Evolutionary conservation across 345 rosid species (phyloP), one percentile per base, ranked within the genome.

Genomic region (Citrus inodora): DNA sequence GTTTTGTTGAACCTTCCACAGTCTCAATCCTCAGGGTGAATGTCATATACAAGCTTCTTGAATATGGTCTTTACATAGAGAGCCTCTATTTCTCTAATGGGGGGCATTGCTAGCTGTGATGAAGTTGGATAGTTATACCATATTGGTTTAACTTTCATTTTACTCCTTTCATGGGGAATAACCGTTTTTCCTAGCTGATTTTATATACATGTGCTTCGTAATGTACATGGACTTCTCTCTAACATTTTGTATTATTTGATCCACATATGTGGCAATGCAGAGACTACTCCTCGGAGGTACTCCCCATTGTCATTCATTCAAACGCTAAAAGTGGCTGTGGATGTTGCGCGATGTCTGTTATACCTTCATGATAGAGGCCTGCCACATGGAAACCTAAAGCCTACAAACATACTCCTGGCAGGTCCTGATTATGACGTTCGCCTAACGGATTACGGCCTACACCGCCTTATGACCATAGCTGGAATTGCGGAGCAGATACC

Each of bases 331-430:
- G 91, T 91, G 46, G 94, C 96, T 11, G 87, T 91, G 6, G 99
- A 95, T 74, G 90, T 93, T 80, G 92, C 97, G 62, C 86, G 74
- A 13, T 88, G 97, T 82, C 87, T 95, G 63, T 80, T 90, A 55
- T 90, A 86, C 80, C 97, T 93, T 53, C 99, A 95, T 35, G 98
- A 95, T 71, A 86, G 95, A 80, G 92, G 94, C 70, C 67, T 91
- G 74, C 86, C 92, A 61, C 99, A 95, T 13, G 99, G 97, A 78
- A 93, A 93, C 92, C 78, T 95, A 35, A 95, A 95, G 82, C 97
- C 98, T 14, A 85, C 93, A 42, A 93, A 95, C 76, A 87, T 93
- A 80, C 86, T 95, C 82, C 87, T 95, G 64, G 85, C 86, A 53
- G 89, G 87, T 58, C 87, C 89, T 1, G 84, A 88, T 17, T 86